Evolutionary conservation across 306 rosid genomes (phyloP), one percentile per base, ranked within the genome.

Genomic region (Trifolium dubium): DNA sequence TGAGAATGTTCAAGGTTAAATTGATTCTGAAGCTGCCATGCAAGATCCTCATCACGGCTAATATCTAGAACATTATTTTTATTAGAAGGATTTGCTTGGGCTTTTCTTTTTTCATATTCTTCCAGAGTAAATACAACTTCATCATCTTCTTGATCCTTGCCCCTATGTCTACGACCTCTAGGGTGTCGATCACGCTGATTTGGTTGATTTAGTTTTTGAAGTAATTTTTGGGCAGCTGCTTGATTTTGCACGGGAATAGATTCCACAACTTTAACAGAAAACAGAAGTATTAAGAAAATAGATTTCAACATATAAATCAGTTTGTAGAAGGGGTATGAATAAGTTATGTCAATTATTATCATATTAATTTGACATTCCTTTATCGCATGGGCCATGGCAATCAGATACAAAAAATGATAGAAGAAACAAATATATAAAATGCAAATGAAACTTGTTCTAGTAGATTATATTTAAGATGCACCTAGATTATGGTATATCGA

Each of bases 211-310:
- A 87, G 73, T 82, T 85, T 94, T 83, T 89, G 89, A 69, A 87
- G 98, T 61, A 91, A 86, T 34, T 94, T 94, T 76, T 94, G 98
- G 29, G 98, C 81, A 56, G 98, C 95, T 32, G 97, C 97, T 84
- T 94, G 97, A 76, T 94, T 94, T 83, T 91, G 97, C 53, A 94
- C 81, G 28, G 97, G 97, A 76, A 80, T 86, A 71, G 74, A 84
- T 81, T 94, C 98, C 66, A 84, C 92, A 39, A 78, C 98, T 94
- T 83, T 69, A 67, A 43, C 34, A 29, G 4, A 31, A 31, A 69
- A 43, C 2, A 53, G 29, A 62, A 30, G 10, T 30, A 62, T 19
- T 31, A 68, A 4, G 14, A 47, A 12, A 51, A 46, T 3, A 6
- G 73, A 28, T 61, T 51, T 39, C 23, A 23, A 64, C 18, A n/a